Percentiles rank a stretch among this genome's conserved stretches.
phyloP scores from a whole-genome alignment of 306 rosid genomes.

The Sophora flavescens region DNA sequence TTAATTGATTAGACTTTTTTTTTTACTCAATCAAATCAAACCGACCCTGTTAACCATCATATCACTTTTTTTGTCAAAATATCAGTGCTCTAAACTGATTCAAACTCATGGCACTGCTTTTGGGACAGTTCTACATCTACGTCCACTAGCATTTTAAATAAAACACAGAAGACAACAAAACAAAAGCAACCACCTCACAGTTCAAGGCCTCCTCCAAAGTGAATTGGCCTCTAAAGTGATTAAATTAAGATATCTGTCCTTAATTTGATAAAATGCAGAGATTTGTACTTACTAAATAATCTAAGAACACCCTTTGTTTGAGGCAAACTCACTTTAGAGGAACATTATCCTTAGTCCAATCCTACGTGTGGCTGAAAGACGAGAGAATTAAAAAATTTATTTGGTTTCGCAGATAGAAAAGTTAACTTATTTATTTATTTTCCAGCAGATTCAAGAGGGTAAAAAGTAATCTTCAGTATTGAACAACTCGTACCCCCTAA shows the following conservation, averaged over 20 bases:
- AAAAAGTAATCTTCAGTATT: slow-evolving; percentile 23
- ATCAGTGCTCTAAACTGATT: neutral
- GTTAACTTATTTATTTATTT: neutral
- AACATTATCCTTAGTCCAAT: neutral
- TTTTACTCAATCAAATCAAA: too few relatives aligned
- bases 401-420: slow-evolving; percentile 21
- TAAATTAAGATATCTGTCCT: too few relatives aligned
- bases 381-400: slow-evolving; percentile 22
- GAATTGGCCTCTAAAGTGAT: too few relatives aligned
- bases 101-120: neutral
- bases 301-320: too few relatives aligned
- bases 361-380: neutral
- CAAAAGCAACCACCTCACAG: neutral
- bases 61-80: too few relatives aligned
- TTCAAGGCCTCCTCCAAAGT: too few relatives aligned
- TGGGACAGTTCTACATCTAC: neutral
- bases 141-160: neutral
- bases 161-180: too few relatives aligned
- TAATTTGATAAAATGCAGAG: too few relatives aligned
- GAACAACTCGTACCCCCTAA: slow-evolving; percentile 33
- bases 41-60: too few relatives aligned
- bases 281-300: too few relatives aligned
- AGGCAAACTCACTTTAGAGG: too few relatives aligned
- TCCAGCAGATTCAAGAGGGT: slow-evolving; percentile 34
- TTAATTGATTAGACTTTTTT: too few relatives aligned